phyloP scores from a whole-genome alignment of 306 rosid genomes.

The Abrus precatorius region DNA sequence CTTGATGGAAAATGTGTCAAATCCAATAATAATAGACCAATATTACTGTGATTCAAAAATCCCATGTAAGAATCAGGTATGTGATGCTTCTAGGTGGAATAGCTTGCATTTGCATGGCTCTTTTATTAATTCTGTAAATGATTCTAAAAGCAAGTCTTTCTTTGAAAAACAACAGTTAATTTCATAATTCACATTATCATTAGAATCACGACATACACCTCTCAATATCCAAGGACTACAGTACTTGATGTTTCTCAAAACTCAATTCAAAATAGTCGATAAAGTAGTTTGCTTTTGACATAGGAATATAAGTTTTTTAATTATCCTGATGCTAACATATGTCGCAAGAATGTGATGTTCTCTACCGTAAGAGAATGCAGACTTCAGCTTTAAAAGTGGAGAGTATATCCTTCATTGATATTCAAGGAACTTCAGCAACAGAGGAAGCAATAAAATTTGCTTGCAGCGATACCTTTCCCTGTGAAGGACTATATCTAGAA shows the following conservation, averaged over 20 bases:
- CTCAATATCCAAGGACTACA: constrained; percentile 1
- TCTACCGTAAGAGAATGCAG: constrained; percentile 50
- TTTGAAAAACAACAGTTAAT: background rate
- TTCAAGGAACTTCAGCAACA: constrained; percentile 71
- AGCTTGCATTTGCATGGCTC: no score
- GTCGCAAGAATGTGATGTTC: constrained; percentile 12
- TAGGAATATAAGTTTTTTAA: background rate
- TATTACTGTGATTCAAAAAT: background rate
- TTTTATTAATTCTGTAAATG: background rate
- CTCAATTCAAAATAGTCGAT: background rate
- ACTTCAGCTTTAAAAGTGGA: constrained; percentile 66
- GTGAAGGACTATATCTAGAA: constrained; percentile 65
- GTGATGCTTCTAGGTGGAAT: no score
- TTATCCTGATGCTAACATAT: background rate
- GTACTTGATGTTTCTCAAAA: background rate
- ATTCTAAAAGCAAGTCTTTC: background rate
- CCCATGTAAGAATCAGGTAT: background rate
- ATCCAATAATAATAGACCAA: background rate
- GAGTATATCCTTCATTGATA: constrained; percentile 61
- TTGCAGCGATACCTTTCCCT: constrained; percentile 67
- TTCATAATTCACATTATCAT: background rate
- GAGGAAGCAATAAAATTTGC: constrained; percentile 66
- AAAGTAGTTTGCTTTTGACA: constrained; percentile 2
- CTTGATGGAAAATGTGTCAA: background rate
- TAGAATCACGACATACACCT: background rate